Evolutionary conservation across 2,329 filamentous ascomycete genomes (phyloP).

Genomic region (Sporothrix brunneoviolacea): DNA sequence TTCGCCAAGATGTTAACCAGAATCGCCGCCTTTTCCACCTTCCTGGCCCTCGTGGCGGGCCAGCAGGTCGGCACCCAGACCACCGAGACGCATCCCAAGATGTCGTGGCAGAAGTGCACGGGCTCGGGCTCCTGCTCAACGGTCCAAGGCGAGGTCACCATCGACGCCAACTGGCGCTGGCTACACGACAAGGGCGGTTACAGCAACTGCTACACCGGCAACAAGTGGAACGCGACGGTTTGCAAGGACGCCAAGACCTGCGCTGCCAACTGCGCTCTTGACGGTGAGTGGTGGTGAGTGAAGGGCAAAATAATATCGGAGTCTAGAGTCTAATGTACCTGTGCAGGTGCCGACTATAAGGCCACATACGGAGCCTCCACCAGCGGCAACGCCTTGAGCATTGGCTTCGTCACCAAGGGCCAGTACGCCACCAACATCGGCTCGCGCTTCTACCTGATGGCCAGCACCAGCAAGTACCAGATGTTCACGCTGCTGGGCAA

Average conservation of each 20-base stretch:
- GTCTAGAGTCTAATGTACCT: background rate
- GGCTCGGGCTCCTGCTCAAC: slow-evolving; percentile 39
- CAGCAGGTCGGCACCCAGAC: slow-evolving; percentile 42
- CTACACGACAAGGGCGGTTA: slow-evolving; percentile 40
- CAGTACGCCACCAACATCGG: slow-evolving; percentile 33
- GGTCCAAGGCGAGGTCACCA: slow-evolving; percentile 40
- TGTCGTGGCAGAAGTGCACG: slow-evolving; percentile 47
- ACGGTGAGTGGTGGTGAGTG: slow-evolving; percentile 30
- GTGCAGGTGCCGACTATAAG: slow-evolving; percentile 40
- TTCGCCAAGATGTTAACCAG: slow-evolving; percentile 14
- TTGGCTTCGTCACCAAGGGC: slow-evolving; percentile 40
- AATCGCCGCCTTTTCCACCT: slow-evolving; percentile 33
- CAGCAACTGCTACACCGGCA: slow-evolving; percentile 45
- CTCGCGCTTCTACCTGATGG: slow-evolving; percentile 29
- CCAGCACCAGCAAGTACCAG: slow-evolving; percentile 26
- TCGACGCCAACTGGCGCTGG: slow-evolving; percentile 56
- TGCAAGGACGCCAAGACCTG: slow-evolving; percentile 44
- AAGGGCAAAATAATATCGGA: background rate
- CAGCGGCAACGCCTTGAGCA: slow-evolving; percentile 38
- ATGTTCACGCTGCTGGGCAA: slow-evolving; percentile 52
- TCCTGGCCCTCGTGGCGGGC: slow-evolving; percentile 36
- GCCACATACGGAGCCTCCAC: slow-evolving; percentile 46
- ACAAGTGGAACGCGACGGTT: slow-evolving; percentile 39
- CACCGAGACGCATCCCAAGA: slow-evolving; percentile 43
- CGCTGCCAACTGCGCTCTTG: slow-evolving; percentile 49